Percentiles rank a stretch among this genome's conserved stretches.
phyloP scores from a whole-genome alignment of 2,329 filamentous ascomycete species.

The Septoria linicola region DNA sequence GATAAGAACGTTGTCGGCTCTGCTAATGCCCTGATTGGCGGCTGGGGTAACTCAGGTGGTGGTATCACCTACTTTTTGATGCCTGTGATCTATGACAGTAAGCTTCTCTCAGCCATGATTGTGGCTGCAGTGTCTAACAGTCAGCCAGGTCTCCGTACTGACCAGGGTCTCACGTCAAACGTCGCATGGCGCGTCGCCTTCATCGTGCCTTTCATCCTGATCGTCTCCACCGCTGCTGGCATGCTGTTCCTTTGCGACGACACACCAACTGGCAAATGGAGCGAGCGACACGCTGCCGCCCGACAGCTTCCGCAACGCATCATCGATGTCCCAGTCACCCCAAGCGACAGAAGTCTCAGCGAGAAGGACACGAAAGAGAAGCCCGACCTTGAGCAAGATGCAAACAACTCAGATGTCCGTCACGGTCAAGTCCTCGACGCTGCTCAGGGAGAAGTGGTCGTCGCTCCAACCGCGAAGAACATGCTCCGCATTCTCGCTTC shows the following conservation, averaged over 20 bases:
- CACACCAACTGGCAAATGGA: conserved; percentile 77
- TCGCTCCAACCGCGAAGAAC: conserved; percentile 61
- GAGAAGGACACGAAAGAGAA: conserved; percentile 48
- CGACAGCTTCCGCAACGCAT: conserved; percentile 48
- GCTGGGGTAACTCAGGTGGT: conserved; percentile 82
- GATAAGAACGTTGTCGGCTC: conserved; percentile 89
- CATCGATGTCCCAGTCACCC: conserved; percentile 40
- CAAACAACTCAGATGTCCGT: conserved; percentile 35
- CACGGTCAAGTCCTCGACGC: conserved; percentile 55
- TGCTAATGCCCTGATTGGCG: conserved; percentile 78
- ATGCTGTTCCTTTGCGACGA: conserved; percentile 76
- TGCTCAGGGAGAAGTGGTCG: conserved; percentile 59
- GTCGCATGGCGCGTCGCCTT: conserved; percentile 82
- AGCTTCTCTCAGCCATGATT: not conserved
- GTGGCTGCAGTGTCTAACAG: not conserved
- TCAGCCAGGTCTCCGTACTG: conserved; percentile 53
- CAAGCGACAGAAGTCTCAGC: conserved; percentile 24
- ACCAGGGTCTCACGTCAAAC: conserved; percentile 60
- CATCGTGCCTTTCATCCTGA: conserved; percentile 76
- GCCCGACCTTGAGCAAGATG: conserved; percentile 24
- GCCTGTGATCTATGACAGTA: conserved; percentile 77
- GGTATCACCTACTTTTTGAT: conserved; percentile 92
- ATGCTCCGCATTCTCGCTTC: conserved; percentile 62
- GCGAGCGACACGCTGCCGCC: conserved; percentile 62
- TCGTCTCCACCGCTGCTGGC: conserved; percentile 62